Conservation (phyloP, 345 rosid genomes). For the Melaleuca quinquenervia region DNA sequence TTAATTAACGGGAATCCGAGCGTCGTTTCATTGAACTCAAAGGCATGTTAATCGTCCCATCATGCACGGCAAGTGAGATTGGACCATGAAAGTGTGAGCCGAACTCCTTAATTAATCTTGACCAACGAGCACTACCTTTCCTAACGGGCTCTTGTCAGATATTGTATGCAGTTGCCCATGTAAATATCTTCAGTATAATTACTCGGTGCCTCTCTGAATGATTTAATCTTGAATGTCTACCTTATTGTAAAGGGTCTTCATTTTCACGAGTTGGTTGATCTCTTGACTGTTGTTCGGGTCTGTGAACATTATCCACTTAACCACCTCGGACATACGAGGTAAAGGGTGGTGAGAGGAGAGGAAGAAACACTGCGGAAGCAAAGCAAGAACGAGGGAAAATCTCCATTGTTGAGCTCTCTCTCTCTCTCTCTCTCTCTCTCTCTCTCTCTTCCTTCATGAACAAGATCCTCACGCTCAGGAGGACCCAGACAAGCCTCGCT, state of each 20-base stretch:
- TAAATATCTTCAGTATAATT: neutral
- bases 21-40: rapidly evolving
- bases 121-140: neutral
- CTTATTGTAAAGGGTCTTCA: neutral
- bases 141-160: neutral
- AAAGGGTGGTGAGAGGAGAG: neutral
- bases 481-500: neutral
- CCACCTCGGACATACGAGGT: neutral
- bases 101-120: neutral
- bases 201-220: neutral
- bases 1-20: neutral
- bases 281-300: neutral
- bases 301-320: neutral
- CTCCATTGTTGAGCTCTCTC: neutral
- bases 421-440: neutral
- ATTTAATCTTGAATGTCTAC: neutral
- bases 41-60: rapidly evolving
- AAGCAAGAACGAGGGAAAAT: neutral
- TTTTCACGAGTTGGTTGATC: neutral
- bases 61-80: neutral
- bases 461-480: neutral
- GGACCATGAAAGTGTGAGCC: neutral
- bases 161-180: neutral
- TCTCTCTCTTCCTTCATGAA: neutral
- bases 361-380: neutral